Percentiles rank a stretch among this genome's conserved stretches.
phyloP scores from a whole-genome alignment of 371 early-diverging fungal species.

The Mortierella sp. region DNA sequence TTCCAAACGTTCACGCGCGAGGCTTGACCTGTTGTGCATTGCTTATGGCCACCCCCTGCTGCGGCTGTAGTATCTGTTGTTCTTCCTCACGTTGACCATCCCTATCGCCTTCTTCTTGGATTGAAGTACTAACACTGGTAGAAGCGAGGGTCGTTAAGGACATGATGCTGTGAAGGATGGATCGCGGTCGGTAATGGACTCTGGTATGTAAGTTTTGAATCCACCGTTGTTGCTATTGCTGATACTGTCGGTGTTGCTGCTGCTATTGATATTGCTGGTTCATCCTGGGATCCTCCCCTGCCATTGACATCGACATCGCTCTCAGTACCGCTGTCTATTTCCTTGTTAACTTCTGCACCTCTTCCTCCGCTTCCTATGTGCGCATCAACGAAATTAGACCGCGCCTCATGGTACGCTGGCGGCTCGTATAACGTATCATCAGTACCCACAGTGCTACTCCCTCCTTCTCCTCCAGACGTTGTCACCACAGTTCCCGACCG shows the following conservation, averaged over 20 bases:
- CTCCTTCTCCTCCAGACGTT: neutral
- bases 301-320: too few species aligned
- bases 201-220: neutral
- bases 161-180: neutral
- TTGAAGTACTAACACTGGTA: neutral
- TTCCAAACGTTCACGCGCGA: neutral
- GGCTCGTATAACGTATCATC: neutral
- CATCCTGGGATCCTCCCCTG: neutral
- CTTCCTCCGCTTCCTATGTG: neutral
- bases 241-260: neutral
- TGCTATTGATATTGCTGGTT: neutral
- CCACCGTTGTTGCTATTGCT: neutral
- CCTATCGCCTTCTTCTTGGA: too few species aligned
- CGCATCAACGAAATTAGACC: neutral
- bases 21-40: neutral
- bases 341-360: neutral
- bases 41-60: neutral
- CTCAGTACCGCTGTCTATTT: too few species aligned
- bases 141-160: neutral
- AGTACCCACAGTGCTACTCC: neutral
- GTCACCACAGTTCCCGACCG: neutral
- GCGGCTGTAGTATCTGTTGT: neutral
- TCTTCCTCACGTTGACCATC: neutral
- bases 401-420: neutral
- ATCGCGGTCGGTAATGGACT: neutral